A percentile compares a stretch with the other conserved stretches of the same genome.
Conservation (phyloP, 768 basidiomycete genomes). For the Favolaschia claudopus region DNA sequence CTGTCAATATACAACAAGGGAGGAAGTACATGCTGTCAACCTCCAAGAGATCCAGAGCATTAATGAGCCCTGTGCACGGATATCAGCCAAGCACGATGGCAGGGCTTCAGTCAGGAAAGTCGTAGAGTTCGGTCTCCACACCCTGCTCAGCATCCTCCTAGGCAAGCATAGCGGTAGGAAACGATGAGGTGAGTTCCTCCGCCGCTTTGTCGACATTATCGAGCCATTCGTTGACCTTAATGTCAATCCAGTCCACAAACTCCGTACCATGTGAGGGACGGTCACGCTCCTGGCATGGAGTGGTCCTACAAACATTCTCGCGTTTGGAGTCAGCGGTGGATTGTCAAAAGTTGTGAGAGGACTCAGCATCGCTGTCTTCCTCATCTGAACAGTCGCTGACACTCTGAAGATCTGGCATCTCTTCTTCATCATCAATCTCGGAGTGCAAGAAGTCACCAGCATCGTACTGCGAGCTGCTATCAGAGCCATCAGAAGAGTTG, state of each 20-base stretch:
- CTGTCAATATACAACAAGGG: constrained; percentile 13
- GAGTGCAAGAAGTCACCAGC: no score
- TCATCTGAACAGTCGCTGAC: neutral
- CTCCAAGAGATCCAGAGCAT: constrained; percentile 1
- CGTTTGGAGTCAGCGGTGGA: neutral
- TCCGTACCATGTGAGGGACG: neutral
- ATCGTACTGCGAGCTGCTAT: no score
- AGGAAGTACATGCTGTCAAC: constrained; percentile 11
- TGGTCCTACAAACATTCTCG: no score
- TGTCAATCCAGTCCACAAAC: neutral
- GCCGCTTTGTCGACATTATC: constrained; percentile 20
- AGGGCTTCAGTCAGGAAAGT: no score
- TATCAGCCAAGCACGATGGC: constrained; percentile 21
- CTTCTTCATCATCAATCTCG: neutral
- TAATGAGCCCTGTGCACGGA: constrained; percentile 12
- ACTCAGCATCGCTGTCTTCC: neutral
- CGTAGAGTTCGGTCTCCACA: constrained; percentile 38
- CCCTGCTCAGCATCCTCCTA: neutral
- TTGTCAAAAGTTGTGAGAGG: neutral
- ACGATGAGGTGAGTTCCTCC: constrained; percentile 13
- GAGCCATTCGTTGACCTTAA: neutral
- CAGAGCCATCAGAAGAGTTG: no score
- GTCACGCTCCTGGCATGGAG: neutral
- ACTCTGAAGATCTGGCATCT: constrained; percentile 4
- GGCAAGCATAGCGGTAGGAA: constrained; percentile 3